Evolutionary conservation across 2,329 filamentous ascomycete species (phyloP).

Genomic region (Colletotrichum cuscutae): DNA sequence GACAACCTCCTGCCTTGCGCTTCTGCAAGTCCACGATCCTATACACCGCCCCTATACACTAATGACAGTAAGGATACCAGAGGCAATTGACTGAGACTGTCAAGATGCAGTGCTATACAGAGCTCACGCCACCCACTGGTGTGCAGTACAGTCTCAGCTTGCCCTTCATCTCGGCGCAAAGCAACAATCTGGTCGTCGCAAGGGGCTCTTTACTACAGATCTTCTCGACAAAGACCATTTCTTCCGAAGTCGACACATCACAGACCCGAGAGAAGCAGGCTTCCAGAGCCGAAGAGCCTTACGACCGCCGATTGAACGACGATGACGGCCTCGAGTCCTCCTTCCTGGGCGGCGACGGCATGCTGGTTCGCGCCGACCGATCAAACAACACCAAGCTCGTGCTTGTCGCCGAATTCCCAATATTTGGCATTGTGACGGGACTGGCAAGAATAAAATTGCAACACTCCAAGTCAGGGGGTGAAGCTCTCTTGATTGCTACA

Average conservation of each 20-base stretch:
- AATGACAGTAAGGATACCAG: slow-evolving; percentile 17
- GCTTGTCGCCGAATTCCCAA: slow-evolving; percentile 83
- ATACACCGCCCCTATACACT: neutral
- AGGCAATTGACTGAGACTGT: slow-evolving; percentile 44
- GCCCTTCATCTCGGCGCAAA: slow-evolving; percentile 78
- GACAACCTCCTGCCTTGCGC: neutral
- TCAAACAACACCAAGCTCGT: slow-evolving; percentile 80
- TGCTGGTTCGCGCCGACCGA: slow-evolving; percentile 70
- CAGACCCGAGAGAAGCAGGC: slow-evolving; percentile 50
- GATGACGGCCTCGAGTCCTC: slow-evolving; percentile 74
- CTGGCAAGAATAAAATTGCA: slow-evolving; percentile 80
- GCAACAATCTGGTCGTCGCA: slow-evolving; percentile 88
- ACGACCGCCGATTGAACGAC: slow-evolving; percentile 65
- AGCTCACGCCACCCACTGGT: slow-evolving; percentile 92
- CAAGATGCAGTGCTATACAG: slow-evolving; percentile 95
- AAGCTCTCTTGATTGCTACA: slow-evolving; percentile 85
- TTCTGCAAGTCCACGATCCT: neutral
- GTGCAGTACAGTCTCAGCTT: slow-evolving; percentile 88
- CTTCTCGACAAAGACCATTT: slow-evolving; percentile 77
- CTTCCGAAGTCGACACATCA: slow-evolving; percentile 67
- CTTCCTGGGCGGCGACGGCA: slow-evolving; percentile 71
- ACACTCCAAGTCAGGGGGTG: slow-evolving; percentile 81
- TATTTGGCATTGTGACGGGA: slow-evolving; percentile 87
- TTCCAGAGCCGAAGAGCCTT: slow-evolving; percentile 56
- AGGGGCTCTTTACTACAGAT: slow-evolving; percentile 94